Evolutionary conservation across 495 filamentous ascomycete genomes (phyloP).

Genomic region (Pyronema domesticum): DNA sequence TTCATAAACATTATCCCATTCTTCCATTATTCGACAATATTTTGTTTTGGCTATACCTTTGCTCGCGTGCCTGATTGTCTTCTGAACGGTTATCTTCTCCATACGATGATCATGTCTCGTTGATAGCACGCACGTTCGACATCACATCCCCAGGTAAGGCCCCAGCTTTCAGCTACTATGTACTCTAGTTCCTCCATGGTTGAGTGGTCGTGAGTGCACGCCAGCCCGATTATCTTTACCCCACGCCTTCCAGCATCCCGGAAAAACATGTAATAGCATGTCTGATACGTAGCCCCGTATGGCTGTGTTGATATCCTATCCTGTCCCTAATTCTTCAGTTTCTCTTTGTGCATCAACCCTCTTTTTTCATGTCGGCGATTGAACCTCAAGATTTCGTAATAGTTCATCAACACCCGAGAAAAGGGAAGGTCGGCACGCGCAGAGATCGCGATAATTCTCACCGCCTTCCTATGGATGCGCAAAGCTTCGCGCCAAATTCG

Average conservation of each 20-base stretch:
- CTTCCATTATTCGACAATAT: not conserved
- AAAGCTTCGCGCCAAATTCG: no score
- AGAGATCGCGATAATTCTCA: not conserved
- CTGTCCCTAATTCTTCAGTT: not conserved
- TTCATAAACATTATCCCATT: not conserved
- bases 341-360: not conserved
- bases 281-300: not conserved
- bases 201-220: not conserved
- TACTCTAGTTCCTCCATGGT: no score
- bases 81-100: not conserved
- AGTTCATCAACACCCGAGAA: not conserved
- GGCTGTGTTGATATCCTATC: not conserved
- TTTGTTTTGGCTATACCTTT: not conserved
- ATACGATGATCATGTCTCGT: not conserved
- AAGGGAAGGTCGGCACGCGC: not conserved
- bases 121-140: no score
- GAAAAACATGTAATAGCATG: not conserved
- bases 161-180: no score
- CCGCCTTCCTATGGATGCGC: not conserved
- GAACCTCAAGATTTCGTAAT: not conserved
- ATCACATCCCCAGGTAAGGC: no score
- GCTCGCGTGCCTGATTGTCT: not conserved
- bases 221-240: not conserved
- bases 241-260: slow-evolving; percentile 3
- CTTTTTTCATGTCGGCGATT: not conserved